These are phyloP conservation scores for Fusarium brachygibbosum DNA, from an alignment of 2,329 filamentous ascomycete species.

Conservation along the genomic window DNA sequence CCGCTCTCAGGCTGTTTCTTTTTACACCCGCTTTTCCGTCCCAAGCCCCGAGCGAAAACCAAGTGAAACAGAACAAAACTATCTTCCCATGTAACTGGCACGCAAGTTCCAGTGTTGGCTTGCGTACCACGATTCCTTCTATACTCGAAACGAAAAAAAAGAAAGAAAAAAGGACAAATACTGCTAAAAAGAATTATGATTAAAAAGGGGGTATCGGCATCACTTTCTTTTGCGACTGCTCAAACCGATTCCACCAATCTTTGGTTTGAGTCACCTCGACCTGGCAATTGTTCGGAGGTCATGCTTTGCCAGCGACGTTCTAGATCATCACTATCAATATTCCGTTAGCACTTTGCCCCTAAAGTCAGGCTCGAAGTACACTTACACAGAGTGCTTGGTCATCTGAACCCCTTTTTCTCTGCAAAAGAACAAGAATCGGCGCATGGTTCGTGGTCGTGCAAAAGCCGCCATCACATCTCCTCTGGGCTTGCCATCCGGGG, in stretches of 20 bases:
- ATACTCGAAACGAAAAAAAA: constrained; percentile 16
- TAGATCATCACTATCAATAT: constrained; percentile 52
- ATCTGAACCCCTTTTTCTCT: constrained; percentile 60
- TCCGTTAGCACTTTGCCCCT: constrained; percentile 32
- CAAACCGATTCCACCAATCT: constrained; percentile 46
- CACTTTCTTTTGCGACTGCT: background rate
- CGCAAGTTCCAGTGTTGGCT: constrained; percentile 46
- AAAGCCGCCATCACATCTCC: constrained; percentile 66
- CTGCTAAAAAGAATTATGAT: background rate
- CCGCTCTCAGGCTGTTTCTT: no score
- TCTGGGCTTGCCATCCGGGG: constrained; percentile 53
- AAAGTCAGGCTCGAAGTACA: constrained; percentile 11
- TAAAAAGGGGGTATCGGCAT: constrained; percentile 2
- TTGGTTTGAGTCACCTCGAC: constrained; percentile 48
- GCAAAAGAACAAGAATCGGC: constrained; percentile 64
- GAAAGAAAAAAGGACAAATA: constrained; percentile 1
- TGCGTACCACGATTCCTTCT: constrained; percentile 42
- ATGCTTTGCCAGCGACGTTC: constrained; percentile 55
- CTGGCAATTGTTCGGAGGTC: constrained; percentile 52
- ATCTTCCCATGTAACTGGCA: constrained; percentile 18
- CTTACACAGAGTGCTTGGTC: constrained; percentile 59
- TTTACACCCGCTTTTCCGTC: constrained; percentile 23
- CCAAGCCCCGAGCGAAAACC: constrained; percentile 17
- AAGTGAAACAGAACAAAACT: constrained; percentile 17
- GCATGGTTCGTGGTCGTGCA: constrained; percentile 66